Evolutionary conservation across 805 yeast species (phyloP).

Genomic region (Komagataella ulmi): DNA sequence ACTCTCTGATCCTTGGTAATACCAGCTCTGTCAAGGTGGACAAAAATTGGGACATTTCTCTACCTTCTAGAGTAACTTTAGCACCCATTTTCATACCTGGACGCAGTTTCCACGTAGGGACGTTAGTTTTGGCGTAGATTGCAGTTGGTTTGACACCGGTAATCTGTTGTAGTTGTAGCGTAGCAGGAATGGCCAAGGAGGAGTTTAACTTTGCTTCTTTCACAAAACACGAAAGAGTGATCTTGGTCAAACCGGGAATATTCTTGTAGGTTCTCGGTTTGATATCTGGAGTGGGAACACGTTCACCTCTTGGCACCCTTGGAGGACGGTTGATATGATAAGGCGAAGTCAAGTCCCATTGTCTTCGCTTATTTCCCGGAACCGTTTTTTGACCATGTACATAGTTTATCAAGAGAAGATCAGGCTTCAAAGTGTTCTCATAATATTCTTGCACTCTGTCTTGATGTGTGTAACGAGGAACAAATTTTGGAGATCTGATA

Average conservation of each 20-base stretch:
- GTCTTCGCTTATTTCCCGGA: slow-evolving; percentile 60
- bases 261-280: slow-evolving; percentile 53
- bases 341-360: slow-evolving; percentile 82
- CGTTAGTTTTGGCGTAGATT: slow-evolving; percentile 64
- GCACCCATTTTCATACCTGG: slow-evolving; percentile 90
- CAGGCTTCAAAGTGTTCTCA: slow-evolving; percentile 58
- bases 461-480: slow-evolving; percentile 61
- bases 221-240: slow-evolving; percentile 67
- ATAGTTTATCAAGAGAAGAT: slow-evolving; percentile 66
- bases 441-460: slow-evolving; percentile 76
- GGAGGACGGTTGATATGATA: slow-evolving; percentile 77
- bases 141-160: slow-evolving; percentile 81
- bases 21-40: slow-evolving; percentile 84
- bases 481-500: slow-evolving; percentile 65
- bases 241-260: slow-evolving; percentile 57
- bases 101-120: slow-evolving; percentile 77
- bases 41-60: slow-evolving; percentile 75
- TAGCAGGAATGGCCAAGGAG: slow-evolving; percentile 63
- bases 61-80: slow-evolving; percentile 62
- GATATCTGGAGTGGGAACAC: slow-evolving; percentile 62
- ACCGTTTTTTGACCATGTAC: slow-evolving; percentile 43
- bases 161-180: slow-evolving; percentile 77
- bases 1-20: slow-evolving; percentile 84
- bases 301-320: slow-evolving; percentile 64
- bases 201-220: slow-evolving; percentile 57